phyloP scores from a whole-genome alignment of 2,329 filamentous ascomycete genomes.

The Dactylella cylindrospora region DNA sequence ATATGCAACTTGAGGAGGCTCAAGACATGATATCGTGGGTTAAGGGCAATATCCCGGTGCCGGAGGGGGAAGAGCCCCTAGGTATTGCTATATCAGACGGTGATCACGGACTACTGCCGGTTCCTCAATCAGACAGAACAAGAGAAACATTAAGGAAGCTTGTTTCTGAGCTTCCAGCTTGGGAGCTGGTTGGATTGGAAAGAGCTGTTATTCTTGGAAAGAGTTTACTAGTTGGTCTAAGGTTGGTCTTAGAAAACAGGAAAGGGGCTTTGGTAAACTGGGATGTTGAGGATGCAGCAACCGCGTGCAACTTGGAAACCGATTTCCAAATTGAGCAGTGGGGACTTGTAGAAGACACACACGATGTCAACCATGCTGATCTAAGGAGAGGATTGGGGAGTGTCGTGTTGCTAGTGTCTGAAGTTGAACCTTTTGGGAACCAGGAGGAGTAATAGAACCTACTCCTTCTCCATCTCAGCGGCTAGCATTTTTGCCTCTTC shows the following conservation, averaged over 20 bases:
- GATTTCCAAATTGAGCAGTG: conserved; percentile 86
- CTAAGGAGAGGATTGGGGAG: conserved; percentile 83
- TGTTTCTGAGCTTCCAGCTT: conserved; percentile 70
- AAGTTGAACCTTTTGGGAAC: conserved; percentile 49
- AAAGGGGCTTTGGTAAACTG: conserved; percentile 58
- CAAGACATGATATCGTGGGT: conserved; percentile 72
- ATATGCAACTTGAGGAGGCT: conserved; percentile 70
- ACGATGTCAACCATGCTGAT: conserved; percentile 94
- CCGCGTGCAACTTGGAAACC: conserved; percentile 78
- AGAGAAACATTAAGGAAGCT: conserved; percentile 75
- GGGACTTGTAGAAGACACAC: conserved; percentile 97
- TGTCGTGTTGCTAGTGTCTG: conserved; percentile 76
- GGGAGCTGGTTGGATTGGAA: conserved; percentile 85
- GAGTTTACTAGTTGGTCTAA: conserved; percentile 73
- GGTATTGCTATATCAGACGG: conserved; percentile 72
- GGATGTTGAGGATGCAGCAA: conserved; percentile 78
- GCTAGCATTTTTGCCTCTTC: conserved; percentile 72
- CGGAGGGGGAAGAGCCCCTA: conserved; percentile 64
- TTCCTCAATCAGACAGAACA: conserved; percentile 70
- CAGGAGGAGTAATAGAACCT: background rate
- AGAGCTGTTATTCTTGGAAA: conserved; percentile 81
- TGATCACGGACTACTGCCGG: conserved; percentile 70
- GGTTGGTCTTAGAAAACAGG: conserved; percentile 85
- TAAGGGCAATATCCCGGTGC: conserved; percentile 76
- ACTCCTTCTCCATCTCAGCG: conserved; percentile 54